A percentile compares a stretch with the other conserved stretches of the same genome.
These are phyloP conservation scores for Schrenkiella parvula DNA, from an alignment of 345 rosid species.

Conservation along the genomic window DNA sequence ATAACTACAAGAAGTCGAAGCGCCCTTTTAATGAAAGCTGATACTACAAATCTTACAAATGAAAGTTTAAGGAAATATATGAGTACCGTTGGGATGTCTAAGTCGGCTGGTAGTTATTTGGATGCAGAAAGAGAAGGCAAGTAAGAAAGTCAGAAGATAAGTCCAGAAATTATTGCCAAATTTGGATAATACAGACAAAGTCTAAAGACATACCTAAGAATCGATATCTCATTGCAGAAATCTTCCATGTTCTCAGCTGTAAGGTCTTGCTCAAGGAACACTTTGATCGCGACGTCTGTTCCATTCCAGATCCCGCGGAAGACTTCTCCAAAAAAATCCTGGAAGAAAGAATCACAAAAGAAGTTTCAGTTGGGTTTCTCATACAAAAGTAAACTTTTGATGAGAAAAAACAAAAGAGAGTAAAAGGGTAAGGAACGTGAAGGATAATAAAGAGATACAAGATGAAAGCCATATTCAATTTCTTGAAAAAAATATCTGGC, in stretches of 20 bases:
- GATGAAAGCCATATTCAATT: not conserved
- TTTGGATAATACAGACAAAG: conserved; percentile 15
- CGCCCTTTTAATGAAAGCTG: conserved; percentile 10
- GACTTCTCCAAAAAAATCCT: conserved; percentile 98
- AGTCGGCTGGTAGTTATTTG: conserved; percentile 66
- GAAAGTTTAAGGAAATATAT: not conserved
- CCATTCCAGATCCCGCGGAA: conserved; percentile 98
- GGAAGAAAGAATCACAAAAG: conserved; percentile 7
- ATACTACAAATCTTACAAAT: conserved; percentile 9
- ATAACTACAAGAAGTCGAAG: conserved; percentile 64
- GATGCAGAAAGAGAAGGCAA: conserved; percentile 25
- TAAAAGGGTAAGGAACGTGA: not conserved
- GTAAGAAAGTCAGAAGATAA: conserved; percentile 36
- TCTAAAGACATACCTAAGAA: conserved; percentile 61
- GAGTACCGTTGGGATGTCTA: conserved; percentile 95
- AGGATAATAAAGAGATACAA: not conserved
- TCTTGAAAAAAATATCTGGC: not conserved
- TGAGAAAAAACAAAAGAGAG: not conserved
- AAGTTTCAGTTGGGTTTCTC: not conserved
- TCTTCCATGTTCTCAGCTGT: conserved; percentile 97
- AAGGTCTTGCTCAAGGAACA: conserved; percentile 93
- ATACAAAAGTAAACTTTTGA: not conserved
- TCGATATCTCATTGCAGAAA: conserved; percentile 96
- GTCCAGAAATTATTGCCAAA: not conserved
- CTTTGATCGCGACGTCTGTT: conserved; percentile 95